phyloP scores from a whole-genome alignment of 345 rosid genomes.

The Combretum micranthum region DNA sequence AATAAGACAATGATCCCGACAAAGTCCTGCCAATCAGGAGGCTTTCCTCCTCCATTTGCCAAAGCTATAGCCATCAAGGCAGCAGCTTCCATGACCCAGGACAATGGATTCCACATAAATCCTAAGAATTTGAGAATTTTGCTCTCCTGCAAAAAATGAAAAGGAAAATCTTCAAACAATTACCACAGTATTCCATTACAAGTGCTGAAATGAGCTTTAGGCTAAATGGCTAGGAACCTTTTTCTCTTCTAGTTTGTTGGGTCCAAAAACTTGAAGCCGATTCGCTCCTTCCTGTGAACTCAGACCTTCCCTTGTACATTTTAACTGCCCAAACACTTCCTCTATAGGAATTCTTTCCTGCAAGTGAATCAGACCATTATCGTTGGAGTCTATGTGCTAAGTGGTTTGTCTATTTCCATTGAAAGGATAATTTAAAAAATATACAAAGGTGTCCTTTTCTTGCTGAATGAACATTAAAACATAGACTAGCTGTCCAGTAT shows the following conservation, averaged over 20 bases:
- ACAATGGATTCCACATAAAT: slow-evolving; percentile 96
- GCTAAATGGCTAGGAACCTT: slow-evolving; percentile 33
- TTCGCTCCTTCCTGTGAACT: slow-evolving; percentile 55
- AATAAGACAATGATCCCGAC: slow-evolving; percentile 65
- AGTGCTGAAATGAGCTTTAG: background rate
- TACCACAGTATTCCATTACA: background rate
- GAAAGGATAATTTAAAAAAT: no score
- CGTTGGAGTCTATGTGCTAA: no score
- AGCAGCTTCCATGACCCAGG: slow-evolving; percentile 98
- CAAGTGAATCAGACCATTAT: background rate
- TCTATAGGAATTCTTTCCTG: slow-evolving; percentile 72
- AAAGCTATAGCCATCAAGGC: slow-evolving; percentile 79
- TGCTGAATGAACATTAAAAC: no score
- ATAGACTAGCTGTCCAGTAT: no score
- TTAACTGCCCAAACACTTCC: slow-evolving; percentile 70
- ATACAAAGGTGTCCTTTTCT: no score
- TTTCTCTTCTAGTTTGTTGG: slow-evolving; percentile 90
- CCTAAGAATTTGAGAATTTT: slow-evolving; percentile 80
- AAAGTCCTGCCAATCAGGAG: slow-evolving; percentile 97
- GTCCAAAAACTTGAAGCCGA: slow-evolving; percentile 76
- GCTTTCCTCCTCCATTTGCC: slow-evolving; percentile 69
- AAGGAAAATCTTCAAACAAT: background rate
- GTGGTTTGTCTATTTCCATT: no score
- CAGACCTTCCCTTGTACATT: slow-evolving; percentile 51
- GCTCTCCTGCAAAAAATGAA: slow-evolving; percentile 55